Conservation (phyloP, 1,284 basidiomycete species). For the Ceratobasidium sp. region DNA sequence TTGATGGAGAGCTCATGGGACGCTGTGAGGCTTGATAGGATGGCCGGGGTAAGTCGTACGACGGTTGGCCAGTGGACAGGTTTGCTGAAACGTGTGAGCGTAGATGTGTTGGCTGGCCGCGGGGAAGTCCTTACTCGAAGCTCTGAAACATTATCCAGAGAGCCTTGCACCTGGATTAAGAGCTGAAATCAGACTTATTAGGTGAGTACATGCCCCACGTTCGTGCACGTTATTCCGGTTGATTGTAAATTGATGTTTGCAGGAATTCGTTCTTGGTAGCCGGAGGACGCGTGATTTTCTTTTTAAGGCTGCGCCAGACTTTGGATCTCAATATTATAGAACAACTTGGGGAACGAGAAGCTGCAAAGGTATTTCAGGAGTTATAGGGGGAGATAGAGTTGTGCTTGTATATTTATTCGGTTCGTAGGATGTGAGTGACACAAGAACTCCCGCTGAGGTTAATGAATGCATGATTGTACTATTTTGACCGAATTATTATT, state of each 20-base stretch:
- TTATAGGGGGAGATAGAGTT: no score
- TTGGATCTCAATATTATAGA: slow-evolving; percentile 24
- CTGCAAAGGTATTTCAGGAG: slow-evolving; percentile 27
- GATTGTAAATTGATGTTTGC: background rate
- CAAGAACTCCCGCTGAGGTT: no score
- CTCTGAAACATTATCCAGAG: slow-evolving; percentile 21
- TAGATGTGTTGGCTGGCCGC: slow-evolving; percentile 27
- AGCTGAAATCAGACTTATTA: slow-evolving; percentile 23
- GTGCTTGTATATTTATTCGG: no score
- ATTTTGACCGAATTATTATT: no score
- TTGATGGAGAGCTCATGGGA: slow-evolving; percentile 15
- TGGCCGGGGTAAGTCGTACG: slow-evolving; percentile 11
- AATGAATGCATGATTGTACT: no score
- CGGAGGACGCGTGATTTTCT: slow-evolving; percentile 26
- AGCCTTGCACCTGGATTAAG: slow-evolving; percentile 28
- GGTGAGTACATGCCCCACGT: slow-evolving; percentile 5
- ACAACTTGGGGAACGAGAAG: slow-evolving; percentile 14
- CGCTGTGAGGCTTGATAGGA: slow-evolving; percentile 8
- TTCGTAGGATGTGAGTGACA: no score
- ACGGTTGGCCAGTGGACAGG: no score
- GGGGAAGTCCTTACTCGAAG: background rate
- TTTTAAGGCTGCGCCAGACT: slow-evolving; percentile 9
- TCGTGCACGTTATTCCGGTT: background rate
- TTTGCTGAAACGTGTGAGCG: background rate
- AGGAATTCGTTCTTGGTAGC: slow-evolving; percentile 17